A percentile compares a stretch with the other conserved stretches of the same genome.
Conservation (phyloP, 768 basidiomycete genomes). For the Tylopilus vinaceipallidus region DNA sequence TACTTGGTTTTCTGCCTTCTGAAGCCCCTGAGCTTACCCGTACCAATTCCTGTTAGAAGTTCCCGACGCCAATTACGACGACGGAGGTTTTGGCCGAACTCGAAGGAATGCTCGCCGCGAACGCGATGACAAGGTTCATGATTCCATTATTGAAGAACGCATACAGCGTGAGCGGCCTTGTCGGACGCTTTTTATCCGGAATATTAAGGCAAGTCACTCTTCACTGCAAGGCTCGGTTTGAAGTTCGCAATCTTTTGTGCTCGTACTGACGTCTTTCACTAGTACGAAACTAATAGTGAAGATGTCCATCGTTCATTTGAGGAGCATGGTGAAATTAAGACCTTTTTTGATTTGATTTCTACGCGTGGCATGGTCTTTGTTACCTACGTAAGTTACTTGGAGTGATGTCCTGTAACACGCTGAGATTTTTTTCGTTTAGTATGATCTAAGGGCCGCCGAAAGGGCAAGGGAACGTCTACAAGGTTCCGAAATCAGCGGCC, state of each 20-base stretch:
- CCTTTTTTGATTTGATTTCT: slow-evolving; percentile 92
- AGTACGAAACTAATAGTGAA: slow-evolving; percentile 90
- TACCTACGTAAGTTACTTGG: slow-evolving; percentile 77
- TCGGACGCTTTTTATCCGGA: slow-evolving; percentile 94
- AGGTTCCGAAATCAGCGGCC: slow-evolving; percentile 80
- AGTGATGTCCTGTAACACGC: slow-evolving; percentile 8
- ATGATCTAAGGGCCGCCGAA: slow-evolving; percentile 89
- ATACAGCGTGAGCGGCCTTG: slow-evolving; percentile 93
- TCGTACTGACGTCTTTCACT: slow-evolving; percentile 21
- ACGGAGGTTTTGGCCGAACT: slow-evolving; percentile 45
- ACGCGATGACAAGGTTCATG: slow-evolving; percentile 86
- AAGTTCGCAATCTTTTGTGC: slow-evolving; percentile 7
- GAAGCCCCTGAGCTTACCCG: slow-evolving; percentile 44
- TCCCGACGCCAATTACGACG: slow-evolving; percentile 54
- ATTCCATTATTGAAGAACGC: slow-evolving; percentile 90
- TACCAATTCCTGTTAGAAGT: slow-evolving; percentile 57
- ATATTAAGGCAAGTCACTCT: slow-evolving; percentile 84
- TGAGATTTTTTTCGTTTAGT: slow-evolving; percentile 48
- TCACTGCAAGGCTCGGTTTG: slow-evolving; percentile 12
- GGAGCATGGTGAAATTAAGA: slow-evolving; percentile 93
- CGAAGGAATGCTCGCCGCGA: slow-evolving; percentile 64
- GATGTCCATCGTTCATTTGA: slow-evolving; percentile 85
- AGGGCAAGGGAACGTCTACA: slow-evolving; percentile 88
- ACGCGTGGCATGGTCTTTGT: slow-evolving; percentile 99
- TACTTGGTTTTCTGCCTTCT: slow-evolving; percentile 43